Evolutionary conservation across 495 filamentous ascomycete species (phyloP), one percentile per base, ranked within the genome.

Genomic region (Aspergillus conjunctus): DNA sequence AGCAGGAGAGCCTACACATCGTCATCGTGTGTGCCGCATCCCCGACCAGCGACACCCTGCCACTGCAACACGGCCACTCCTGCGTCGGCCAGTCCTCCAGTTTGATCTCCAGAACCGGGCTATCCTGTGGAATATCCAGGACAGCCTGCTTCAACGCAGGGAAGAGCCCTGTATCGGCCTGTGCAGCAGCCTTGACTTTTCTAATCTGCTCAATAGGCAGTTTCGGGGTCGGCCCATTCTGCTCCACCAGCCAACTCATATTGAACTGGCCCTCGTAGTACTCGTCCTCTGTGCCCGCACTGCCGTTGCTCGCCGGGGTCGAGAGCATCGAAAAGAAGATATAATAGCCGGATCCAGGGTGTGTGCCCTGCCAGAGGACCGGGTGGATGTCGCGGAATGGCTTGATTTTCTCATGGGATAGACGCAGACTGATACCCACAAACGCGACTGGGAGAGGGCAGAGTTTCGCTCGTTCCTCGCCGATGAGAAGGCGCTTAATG

Each of bases 331-430:
- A 52, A 32, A 83, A 85, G 67, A 79, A 87, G 0, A 87, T 58
- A 66, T 81, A 88, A 5, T 80, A 75, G 26, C 82, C 73, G 11
- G 85, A 81, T 12, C 75, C 70, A 0, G 86, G 84, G 52, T 87
- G 78, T 4, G 79, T 76, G 1, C 85, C 84, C 51, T 88, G 84
- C 48, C 88, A 83, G 43, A 89, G 82, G 22, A 80, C 81, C 1
- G 85, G 84, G 52, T 88, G 85, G 17, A 87, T 77, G 4, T 70
- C 71, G 15, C 77, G 68, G 30, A 82, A 74, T 6, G 74, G 74
- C 1, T 68, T 66, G 33, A 77, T 68, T 46, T 81, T 70, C 44
- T 70, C 70, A 0, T 70, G 58, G 0, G 74, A 72, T 33, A 85
- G 79, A 3, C 70, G 60, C 1, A 78, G 66, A 2, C 74, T 73